Base-by-base conservation (phyloP, 805 yeast genomes). In the Kuraishia ogatae region DNA sequence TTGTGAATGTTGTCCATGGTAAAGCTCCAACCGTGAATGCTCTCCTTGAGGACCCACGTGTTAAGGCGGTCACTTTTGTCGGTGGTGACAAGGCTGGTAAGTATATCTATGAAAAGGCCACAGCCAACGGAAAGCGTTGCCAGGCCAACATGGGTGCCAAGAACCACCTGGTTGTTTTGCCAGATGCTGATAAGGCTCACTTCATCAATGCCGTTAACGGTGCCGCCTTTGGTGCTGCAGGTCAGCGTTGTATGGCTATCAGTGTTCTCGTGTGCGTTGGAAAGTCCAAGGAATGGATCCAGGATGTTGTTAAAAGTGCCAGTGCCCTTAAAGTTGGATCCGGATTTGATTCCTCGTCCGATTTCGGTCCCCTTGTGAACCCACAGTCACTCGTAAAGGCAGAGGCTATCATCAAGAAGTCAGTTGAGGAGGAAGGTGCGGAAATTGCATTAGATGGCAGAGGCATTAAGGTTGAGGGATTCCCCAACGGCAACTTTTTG, bases 151-250 rank as follows among this genome's bases (percentile, higher is more conserved):
- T 87, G 65, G 92, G 91, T 22, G 92, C 92, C 50, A 86, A 86
- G 72, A 86, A 86, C 75, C 93, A 86, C 69, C 79, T 86, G 64
- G 78, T 87, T 55, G 81, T 86, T 19, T 72, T 84, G 59, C 89
- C 91, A 19, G 92, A 86, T 63, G 89, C 90, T 51, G 80, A 84
- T 70, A 80, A 82, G 68, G 69, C 72, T 58, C 81, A 81, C 58
- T 79, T 87, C 52, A 71, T 86, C 61, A 83, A 81, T 65, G 84
- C 87, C 55, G 72, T 86, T 51, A 83, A 77, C 56, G 87, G 89
- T 52, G 90, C 92, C 54, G 88, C 90, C 23, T 86, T 86, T 68
- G 90, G 92, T 35, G 91, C 92, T 53, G 91, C 92, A 20, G 93
- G 92, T 58, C 93, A 86, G 76, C 81, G 91, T 66, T 86, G 93